These are phyloP conservation scores for Phytophthora hybrid DNA, from an alignment of 352 stramenopile genomes.

Conservation along the genomic window DNA sequence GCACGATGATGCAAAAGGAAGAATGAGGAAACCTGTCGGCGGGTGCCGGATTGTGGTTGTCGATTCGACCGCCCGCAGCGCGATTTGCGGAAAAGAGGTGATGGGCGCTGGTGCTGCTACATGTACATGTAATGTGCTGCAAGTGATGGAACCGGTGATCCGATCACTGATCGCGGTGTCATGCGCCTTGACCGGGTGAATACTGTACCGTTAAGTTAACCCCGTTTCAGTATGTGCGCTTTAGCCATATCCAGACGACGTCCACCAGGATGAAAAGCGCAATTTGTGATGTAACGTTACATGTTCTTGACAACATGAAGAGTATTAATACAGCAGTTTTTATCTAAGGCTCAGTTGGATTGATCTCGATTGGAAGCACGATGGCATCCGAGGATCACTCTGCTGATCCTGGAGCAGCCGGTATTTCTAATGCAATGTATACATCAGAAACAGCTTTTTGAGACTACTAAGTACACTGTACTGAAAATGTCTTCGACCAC, in stretches of 20 bases:
- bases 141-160: background rate
- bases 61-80: conserved; percentile 15
- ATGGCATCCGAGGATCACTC: too few relatives aligned
- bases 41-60: background rate
- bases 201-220: background rate
- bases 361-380: too few relatives aligned
- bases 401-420: too few relatives aligned
- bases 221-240: background rate
- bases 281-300: too few relatives aligned
- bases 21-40: conserved; percentile 21
- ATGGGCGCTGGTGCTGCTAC: background rate
- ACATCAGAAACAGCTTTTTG: too few relatives aligned
- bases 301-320: too few relatives aligned
- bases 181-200: background rate
- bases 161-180: background rate
- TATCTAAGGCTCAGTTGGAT: background rate
- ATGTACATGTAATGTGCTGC: background rate
- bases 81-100: conserved; percentile 36
- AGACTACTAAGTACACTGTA: too few relatives aligned
- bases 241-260: background rate
- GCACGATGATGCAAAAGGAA: conserved; percentile 35
- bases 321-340: background rate
- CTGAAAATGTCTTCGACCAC: too few relatives aligned
- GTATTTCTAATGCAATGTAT: too few relatives aligned
- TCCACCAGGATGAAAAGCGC: background rate